Evolutionary conservation across 305 asterid genomes (phyloP).

Genomic region (Fraxinus baroniana): DNA sequence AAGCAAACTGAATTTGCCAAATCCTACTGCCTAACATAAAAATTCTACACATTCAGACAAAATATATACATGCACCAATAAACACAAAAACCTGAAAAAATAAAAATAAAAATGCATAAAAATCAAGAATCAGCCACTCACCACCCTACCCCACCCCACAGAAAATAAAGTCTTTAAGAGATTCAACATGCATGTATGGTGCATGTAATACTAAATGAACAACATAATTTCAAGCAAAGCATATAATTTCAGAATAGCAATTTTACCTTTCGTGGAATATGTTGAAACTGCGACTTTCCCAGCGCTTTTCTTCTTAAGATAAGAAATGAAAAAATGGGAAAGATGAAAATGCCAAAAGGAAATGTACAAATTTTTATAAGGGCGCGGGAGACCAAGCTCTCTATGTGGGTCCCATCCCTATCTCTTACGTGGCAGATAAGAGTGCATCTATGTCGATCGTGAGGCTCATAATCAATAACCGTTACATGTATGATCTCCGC

Average conservation of each 20-base stretch:
- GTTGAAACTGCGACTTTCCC: slow-evolving; percentile 6
- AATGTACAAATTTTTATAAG: slow-evolving; percentile 50
- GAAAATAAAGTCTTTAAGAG: background rate
- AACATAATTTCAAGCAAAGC: background rate
- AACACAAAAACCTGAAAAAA: background rate
- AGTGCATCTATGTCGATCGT: slow-evolving; percentile 31
- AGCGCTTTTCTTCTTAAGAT: background rate
- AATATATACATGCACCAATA: background rate
- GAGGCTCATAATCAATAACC: slow-evolving; percentile 32
- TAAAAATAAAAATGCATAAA: background rate
- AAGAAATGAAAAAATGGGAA: slow-evolving; percentile 8
- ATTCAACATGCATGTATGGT: slow-evolving; percentile 17
- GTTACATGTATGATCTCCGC: too few species aligned
- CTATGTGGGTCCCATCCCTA: slow-evolving; percentile 35
- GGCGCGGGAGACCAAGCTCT: slow-evolving; percentile 49
- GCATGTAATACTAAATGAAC: background rate
- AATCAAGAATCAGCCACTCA: background rate
- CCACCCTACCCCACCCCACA: background rate
- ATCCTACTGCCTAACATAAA: background rate
- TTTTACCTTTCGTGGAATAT: background rate
- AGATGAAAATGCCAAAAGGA: slow-evolving; percentile 34
- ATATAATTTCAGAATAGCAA: background rate
- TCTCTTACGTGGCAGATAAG: slow-evolving; percentile 76
- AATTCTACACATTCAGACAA: background rate
- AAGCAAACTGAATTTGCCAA: background rate